Base-by-base conservation (phyloP, 164 flowering plant genomes). In the Aristolochia fimbriata region DNA sequence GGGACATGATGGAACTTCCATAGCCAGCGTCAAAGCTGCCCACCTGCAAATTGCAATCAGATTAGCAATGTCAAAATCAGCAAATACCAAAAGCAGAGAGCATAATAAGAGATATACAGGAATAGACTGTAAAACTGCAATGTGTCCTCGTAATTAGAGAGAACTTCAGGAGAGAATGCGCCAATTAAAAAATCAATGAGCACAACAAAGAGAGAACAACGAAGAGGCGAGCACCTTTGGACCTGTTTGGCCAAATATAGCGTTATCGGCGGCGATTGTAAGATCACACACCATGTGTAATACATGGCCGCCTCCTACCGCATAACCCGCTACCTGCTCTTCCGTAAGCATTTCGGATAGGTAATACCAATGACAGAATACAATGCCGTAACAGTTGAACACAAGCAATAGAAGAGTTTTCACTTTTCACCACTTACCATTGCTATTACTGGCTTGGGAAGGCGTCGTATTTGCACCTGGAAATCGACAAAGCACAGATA, bases 21-120 rank as follows among this genome's bases (percentile, higher is more conserved):
- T 89, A 93, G 31, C 98, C 98, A 66, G 96, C 97, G 80, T 93
- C 98, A 72, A 93, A 93, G 73, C 98, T 93, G 74, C 98, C 98
- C 52, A 93, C 97, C 98, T 92, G 57, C 64, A 74, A 58, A 51
- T 22, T 19, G 13, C 15, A 55, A 22, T 15, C 23, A 62, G 30
- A 27, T 5, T 27, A 27, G 30, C 30, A 14, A n/a, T 41, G 52
- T 20, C 23, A 3, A 59, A 61, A 51, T 30, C n/a, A 9, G 21
- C 23, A 7, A 15, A 43, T 3, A 25, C 45, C n/a, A 27, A n/a
- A n/a, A n/a, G n/a, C n/a, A n/a, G n/a, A n/a, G n/a, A 31, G 22
- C 4, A 16, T 57, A 57, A 57, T 27, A n/a, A 56, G 20, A 15
- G 17, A 5, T 48, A 5, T 2, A 48, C 51, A 48, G 52, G 19